Percentiles rank a stretch among this genome's conserved stretches.
Conservation (phyloP, 2,329 filamentous ascomycete species). For the Byssoonygena ceratinophila region DNA sequence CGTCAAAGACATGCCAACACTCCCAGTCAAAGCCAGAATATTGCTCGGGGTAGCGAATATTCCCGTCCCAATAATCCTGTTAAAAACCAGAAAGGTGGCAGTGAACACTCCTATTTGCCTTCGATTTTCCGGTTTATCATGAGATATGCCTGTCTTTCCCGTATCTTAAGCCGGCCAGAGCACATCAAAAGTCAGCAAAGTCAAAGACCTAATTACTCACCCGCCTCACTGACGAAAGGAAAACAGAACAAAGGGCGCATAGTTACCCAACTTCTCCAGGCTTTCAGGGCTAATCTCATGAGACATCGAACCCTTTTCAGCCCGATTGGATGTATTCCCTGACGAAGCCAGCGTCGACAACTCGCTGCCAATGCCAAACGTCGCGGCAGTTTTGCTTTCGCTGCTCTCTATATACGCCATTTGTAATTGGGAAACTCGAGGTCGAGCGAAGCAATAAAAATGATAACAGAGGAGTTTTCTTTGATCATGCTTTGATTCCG, state of each 20-base stretch:
- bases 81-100: constrained; percentile 41
- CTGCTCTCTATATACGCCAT: not conserved
- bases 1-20: constrained; percentile 39
- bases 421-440: too few species aligned
- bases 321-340: not conserved
- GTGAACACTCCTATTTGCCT: constrained; percentile 34
- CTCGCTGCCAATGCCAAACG: not conserved
- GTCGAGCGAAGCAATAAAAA: not conserved
- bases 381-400: not conserved
- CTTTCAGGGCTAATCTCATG: not conserved
- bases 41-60: constrained; percentile 42
- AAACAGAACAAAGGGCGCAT: too few species aligned
- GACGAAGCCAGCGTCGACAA: not conserved
- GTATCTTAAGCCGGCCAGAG: not conserved
- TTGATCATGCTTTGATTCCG: not conserved
- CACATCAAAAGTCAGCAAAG: not conserved
- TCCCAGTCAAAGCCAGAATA: constrained; percentile 37
- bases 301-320: not conserved
- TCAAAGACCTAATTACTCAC: not conserved
- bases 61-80: constrained; percentile 41
- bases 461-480: not conserved
- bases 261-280: constrained; percentile 3
- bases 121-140: constrained; percentile 1
- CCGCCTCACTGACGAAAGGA: too few species aligned
- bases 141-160: not conserved